phyloP scores from a whole-genome alignment of 2,329 filamentous ascomycete genomes.

The Didymellaceae sp. region DNA sequence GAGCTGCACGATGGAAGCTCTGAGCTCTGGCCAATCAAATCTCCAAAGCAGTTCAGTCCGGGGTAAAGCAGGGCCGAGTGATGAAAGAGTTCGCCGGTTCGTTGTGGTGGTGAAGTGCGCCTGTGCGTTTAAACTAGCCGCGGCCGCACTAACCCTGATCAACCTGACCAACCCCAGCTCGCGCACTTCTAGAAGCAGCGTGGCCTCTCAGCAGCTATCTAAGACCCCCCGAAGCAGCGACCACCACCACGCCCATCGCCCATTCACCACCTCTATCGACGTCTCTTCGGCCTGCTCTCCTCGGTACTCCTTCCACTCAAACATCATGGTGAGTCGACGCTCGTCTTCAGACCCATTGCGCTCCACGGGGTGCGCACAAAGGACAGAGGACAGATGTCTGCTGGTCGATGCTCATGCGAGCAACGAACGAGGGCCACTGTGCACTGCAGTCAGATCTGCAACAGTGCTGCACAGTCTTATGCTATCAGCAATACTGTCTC shows the following conservation, averaged over 20 bases:
- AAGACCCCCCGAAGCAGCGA: constrained; percentile 11
- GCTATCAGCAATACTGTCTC: not conserved
- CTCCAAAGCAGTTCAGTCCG: constrained; percentile 2
- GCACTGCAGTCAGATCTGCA: not conserved
- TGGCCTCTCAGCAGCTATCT: constrained; percentile 17
- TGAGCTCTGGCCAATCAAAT: constrained; percentile 6
- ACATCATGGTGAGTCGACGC: constrained; percentile 12
- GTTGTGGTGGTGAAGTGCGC: constrained; percentile 10
- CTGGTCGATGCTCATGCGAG: constrained; percentile 4
- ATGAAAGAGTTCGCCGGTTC: too few relatives aligned
- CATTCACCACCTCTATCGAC: constrained; percentile 8
- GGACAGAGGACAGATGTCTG: constrained; percentile 15
- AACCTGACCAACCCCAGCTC: constrained; percentile 10
- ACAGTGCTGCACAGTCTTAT: not conserved
- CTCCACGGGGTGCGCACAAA: constrained; percentile 1
- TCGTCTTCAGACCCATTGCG: constrained; percentile 3
- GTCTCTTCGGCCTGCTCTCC: constrained; percentile 12
- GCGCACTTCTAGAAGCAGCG: constrained; percentile 17
- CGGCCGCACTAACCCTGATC: constrained; percentile 6
- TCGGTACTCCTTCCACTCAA: constrained; percentile 3
- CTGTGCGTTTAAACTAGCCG: constrained; percentile 10
- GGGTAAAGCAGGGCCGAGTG: constrained; percentile 14
- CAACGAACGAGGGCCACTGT: not conserved
- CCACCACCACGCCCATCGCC: constrained; percentile 10
- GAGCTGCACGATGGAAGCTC: not conserved